Evolutionary conservation across 2,329 filamentous ascomycete genomes (phyloP).

Genomic region (Nemania serpens): DNA sequence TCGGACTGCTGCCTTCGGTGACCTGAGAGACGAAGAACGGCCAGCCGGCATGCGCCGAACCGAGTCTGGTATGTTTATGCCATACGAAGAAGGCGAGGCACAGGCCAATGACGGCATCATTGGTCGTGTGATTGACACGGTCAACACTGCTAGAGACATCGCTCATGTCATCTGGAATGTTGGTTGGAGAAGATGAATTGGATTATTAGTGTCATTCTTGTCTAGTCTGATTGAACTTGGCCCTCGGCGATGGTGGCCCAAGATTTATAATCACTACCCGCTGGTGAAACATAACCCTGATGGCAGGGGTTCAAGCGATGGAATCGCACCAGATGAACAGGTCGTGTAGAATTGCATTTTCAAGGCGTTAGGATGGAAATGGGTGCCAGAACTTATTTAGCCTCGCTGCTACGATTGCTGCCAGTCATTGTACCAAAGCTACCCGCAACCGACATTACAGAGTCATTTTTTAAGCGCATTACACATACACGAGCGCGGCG

Average conservation of each 20-base stretch:
- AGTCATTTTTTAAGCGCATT: conserved; percentile 16
- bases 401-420: conserved; percentile 21
- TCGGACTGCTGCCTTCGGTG: conserved; percentile 54
- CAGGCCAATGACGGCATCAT: conserved; percentile 68
- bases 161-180: conserved; percentile 75
- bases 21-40: conserved; percentile 55
- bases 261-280: conserved; percentile 12
- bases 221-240: not conserved
- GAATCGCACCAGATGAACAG: conserved; percentile 3
- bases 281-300: conserved; percentile 2
- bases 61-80: conserved; percentile 89
- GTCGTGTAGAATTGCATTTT: conserved; percentile 24
- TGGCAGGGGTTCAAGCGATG: not conserved
- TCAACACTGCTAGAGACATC: conserved; percentile 73
- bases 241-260: not conserved
- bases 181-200: conserved; percentile 65
- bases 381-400: conserved; percentile 5
- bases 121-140: conserved; percentile 79
- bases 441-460: conserved; percentile 14
- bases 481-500: conserved; percentile 12
- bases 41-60: conserved; percentile 73
- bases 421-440: conserved; percentile 23
- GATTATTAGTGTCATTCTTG: conserved; percentile 3
- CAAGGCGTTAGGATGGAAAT: conserved; percentile 26
- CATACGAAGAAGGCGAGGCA: conserved; percentile 74